Conservation (phyloP, 2,329 filamentous ascomycete genomes). For the Cladosporium oxysporum region DNA sequence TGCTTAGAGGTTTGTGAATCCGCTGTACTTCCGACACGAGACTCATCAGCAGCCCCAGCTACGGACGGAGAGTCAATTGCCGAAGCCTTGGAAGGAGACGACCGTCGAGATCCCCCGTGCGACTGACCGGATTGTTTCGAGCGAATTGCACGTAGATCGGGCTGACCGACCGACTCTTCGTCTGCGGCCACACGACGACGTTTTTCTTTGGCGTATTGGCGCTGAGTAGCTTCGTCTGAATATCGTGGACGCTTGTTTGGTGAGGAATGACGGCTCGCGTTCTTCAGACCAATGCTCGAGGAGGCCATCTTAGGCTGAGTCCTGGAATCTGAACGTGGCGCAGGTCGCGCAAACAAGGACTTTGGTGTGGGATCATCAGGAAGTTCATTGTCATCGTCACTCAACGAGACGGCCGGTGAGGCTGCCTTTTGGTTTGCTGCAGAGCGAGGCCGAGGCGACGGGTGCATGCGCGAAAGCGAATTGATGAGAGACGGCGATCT, state of each 20-base stretch:
- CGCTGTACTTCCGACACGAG: not conserved
- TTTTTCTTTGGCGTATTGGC: not conserved
- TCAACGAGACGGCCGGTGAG: not conserved
- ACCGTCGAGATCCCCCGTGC: not conserved
- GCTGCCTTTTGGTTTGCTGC: not conserved
- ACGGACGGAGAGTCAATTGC: not conserved
- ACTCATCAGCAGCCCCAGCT: not conserved
- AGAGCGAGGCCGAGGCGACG: not conserved
- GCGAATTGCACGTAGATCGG: not conserved
- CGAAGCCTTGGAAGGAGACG: not conserved
- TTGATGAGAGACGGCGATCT: not conserved
- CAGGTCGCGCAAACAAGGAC: not conserved
- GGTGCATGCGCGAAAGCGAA: not conserved
- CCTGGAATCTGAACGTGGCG: not conserved
- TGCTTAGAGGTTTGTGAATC: not conserved
- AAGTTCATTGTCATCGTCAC: constrained; percentile 1
- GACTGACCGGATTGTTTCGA: not conserved
- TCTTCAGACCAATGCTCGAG: not conserved
- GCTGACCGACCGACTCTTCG: not conserved
- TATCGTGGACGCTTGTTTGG: not conserved
- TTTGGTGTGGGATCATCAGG: not conserved
- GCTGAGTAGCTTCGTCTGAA: not conserved
- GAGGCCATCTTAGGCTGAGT: not conserved
- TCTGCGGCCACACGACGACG: not conserved
- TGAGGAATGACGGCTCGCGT: not conserved